Evolutionary conservation across 441 rosid genomes (phyloP).

Genomic region (Gossypium aridum): DNA sequence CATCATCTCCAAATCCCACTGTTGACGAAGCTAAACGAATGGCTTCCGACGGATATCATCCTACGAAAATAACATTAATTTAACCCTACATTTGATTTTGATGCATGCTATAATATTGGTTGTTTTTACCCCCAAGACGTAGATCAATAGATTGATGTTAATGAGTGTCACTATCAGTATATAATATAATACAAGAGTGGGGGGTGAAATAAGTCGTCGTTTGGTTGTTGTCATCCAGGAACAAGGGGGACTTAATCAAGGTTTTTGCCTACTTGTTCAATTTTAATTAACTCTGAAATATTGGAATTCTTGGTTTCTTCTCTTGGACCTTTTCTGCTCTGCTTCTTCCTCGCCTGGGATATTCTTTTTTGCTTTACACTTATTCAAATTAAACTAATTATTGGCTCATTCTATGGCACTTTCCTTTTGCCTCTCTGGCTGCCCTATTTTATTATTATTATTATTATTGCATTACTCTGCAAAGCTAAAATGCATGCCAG

Average conservation of each 20-base stretch:
- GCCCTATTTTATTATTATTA: not conserved
- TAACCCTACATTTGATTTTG: not conserved
- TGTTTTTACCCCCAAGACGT: not conserved
- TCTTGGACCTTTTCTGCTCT: conserved; percentile 25
- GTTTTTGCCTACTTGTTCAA: conserved; percentile 15
- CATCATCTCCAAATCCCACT: conserved; percentile 5
- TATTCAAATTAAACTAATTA: not conserved
- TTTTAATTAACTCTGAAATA: conserved; percentile 11
- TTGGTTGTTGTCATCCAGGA: conserved; percentile 35
- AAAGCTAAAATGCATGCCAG: not conserved
- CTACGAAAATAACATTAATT: not conserved
- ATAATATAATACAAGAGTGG: not conserved
- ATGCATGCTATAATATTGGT: not conserved
- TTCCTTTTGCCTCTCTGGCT: not conserved
- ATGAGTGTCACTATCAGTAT: conserved; percentile 35
- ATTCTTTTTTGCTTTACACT: conserved; percentile 41
- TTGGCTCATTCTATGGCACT: not conserved
- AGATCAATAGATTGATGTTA: conserved; percentile 17
- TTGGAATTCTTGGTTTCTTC: conserved; percentile 32
- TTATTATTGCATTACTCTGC: not conserved
- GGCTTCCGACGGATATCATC: not conserved
- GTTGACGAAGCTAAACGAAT: not conserved
- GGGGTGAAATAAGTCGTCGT: conserved; percentile 32
- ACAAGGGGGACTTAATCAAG: conserved; percentile 21
- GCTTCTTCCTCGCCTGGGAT: conserved; percentile 36